These are phyloP conservation scores for Basidiobolus meristosporus DNA, from an alignment of 371 early-diverging fungal species.

Conservation along the genomic window DNA sequence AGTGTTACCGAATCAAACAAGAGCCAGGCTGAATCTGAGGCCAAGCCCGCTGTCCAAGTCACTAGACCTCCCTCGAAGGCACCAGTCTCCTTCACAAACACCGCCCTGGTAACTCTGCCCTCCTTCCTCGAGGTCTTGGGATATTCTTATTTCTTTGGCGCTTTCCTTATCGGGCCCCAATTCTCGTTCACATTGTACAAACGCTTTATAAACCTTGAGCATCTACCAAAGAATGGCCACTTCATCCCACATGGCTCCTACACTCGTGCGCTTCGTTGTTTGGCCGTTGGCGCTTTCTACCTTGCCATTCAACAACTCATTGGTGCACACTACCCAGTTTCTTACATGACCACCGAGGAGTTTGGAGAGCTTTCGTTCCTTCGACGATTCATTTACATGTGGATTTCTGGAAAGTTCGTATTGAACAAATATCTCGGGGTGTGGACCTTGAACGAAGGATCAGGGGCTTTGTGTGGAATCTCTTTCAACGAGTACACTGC, in stretches of 20 bases:
- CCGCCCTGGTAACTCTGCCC: constrained; percentile 18
- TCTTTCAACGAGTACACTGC: constrained; percentile 33
- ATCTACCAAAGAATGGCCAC: not conserved
- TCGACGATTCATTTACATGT: constrained; percentile 17
- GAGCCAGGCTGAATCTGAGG: not conserved
- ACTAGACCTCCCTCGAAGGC: constrained; percentile 4
- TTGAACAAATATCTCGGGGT: constrained; percentile 33
- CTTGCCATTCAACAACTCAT: constrained; percentile 24
- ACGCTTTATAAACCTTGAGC: not conserved
- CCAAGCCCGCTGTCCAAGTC: constrained; percentile 1
- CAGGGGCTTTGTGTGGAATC: constrained; percentile 34
- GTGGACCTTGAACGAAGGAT: constrained; percentile 47
- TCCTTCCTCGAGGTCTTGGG: constrained; percentile 22
- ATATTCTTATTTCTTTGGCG: constrained; percentile 35
- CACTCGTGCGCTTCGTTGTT: constrained; percentile 19
- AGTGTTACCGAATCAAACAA: not conserved
- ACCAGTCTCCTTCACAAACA: constrained; percentile 11
- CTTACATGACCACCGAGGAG: constrained; percentile 23
- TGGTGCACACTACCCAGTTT: constrained; percentile 19
- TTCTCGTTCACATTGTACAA: constrained; percentile 44
- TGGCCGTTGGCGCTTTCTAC: constrained; percentile 23
- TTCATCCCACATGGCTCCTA: constrained; percentile 5
- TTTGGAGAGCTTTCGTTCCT: constrained; percentile 15
- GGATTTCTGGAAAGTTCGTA: constrained; percentile 4
- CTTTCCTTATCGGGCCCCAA: constrained; percentile 54